Conservation (phyloP, 176 grass and related monocot genomes). For the Bonia amplexicaulis region DNA sequence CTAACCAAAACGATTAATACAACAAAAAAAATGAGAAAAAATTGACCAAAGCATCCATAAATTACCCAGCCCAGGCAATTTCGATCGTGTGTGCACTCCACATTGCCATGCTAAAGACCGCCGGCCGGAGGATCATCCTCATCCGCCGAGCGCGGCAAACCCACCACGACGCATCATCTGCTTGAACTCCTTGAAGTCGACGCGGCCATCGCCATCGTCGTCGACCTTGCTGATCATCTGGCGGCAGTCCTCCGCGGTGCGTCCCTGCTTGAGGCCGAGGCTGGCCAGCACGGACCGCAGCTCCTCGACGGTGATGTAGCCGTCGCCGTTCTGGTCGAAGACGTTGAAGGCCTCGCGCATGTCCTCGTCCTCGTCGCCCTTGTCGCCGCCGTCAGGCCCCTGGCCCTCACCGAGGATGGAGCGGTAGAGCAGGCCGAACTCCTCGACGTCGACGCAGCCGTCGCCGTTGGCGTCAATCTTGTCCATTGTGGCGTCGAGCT, state of each 20-base stretch:
- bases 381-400: background rate
- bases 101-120: background rate
- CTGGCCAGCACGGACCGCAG: conserved; percentile 50
- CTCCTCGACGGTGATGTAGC: conserved; percentile 70
- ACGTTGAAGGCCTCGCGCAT: conserved; percentile 75
- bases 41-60: background rate
- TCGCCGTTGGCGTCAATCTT: conserved; percentile 67
- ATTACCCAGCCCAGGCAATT: background rate
- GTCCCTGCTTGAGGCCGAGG: conserved; percentile 63
- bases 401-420: conserved; percentile 35
- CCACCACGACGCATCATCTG: conserved; percentile 72
- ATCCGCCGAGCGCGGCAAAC: conserved; percentile 35
- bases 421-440: conserved; percentile 61
- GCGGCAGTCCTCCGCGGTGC: conserved; percentile 57
- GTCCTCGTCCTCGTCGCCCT: conserved; percentile 46
- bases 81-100: background rate
- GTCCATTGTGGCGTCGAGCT: conserved; percentile 54
- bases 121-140: background rate
- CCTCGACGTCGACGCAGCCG: conserved; percentile 62
- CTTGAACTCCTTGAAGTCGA: conserved; percentile 75
- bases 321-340: conserved; percentile 76
- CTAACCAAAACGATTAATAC: background rate
- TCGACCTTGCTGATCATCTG: conserved; percentile 67
- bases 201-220: conserved; percentile 52
- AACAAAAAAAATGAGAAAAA: background rate